Conservation (phyloP, 495 filamentous ascomycete species). For the Jackrogersella minutella region DNA sequence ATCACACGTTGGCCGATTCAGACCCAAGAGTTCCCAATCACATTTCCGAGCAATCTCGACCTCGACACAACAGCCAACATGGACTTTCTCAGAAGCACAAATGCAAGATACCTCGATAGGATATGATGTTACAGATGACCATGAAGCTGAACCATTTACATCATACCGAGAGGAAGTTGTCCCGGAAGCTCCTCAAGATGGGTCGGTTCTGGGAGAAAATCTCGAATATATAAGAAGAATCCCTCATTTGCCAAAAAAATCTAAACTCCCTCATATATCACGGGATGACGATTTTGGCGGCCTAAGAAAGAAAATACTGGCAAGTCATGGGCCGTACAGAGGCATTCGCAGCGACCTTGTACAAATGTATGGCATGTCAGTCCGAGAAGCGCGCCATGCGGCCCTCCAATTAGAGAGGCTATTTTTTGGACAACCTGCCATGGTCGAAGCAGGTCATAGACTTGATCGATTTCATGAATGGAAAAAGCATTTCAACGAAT, state of each 20-base stretch:
- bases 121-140: neutral
- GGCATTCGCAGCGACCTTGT: constrained; percentile 22
- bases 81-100: constrained; percentile 6
- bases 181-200: neutral
- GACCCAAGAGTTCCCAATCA: constrained; percentile 3
- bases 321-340: neutral
- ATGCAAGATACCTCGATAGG: neutral
- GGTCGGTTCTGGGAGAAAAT: neutral
- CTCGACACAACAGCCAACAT: neutral
- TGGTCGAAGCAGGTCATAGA: neutral
- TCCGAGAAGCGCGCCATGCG: constrained; percentile 30
- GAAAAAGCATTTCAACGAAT: constrained; percentile 24
- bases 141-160: neutral
- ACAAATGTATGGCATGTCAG: constrained; percentile 18
- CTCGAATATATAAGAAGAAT: no score
- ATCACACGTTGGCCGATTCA: neutral
- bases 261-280: no score
- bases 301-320: constrained; percentile 32
- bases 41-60: constrained; percentile 20
- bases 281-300: neutral
- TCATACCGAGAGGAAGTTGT: neutral
- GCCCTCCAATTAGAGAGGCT: constrained; percentile 34
- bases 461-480: constrained; percentile 38
- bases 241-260: no score
- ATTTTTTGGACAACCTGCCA: constrained; percentile 9